These are phyloP conservation scores for Glebionis coronaria DNA, from an alignment of 129 eudicot genomes.

Conservation along the genomic window DNA sequence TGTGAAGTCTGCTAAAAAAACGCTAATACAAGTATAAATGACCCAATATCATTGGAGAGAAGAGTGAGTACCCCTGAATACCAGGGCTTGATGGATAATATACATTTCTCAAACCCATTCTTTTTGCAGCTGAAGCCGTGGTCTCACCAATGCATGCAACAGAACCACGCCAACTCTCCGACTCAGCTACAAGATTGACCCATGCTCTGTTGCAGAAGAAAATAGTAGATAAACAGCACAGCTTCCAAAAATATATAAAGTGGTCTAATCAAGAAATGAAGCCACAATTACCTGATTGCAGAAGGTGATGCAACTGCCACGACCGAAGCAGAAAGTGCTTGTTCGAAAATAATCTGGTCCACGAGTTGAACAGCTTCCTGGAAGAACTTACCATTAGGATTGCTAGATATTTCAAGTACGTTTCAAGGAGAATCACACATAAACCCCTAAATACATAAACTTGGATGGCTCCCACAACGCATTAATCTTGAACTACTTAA, in stretches of 20 bases:
- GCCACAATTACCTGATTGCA: conserved; percentile 59
- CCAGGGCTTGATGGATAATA: conserved; percentile 76
- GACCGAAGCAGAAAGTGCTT: conserved; percentile 74
- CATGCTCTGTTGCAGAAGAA: conserved; percentile 53
- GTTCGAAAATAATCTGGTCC: conserved; percentile 47
- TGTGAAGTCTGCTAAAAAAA: conserved; percentile 6
- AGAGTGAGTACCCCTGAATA: conserved; percentile 65
- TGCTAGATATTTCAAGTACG: conserved; percentile 6
- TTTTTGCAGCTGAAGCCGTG: conserved; percentile 80
- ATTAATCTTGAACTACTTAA: no score
- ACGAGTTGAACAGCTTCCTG: conserved; percentile 71
- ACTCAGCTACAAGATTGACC: conserved; percentile 52
- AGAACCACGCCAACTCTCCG: conserved; percentile 55
- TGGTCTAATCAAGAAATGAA: neutral
- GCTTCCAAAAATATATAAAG: conserved; percentile 6
- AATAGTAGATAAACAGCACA: neutral
- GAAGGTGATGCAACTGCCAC: conserved; percentile 97
- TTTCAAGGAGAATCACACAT: neutral
- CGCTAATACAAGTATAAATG: neutral
- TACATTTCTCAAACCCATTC: conserved; percentile 60
- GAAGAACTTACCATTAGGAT: conserved; percentile 11
- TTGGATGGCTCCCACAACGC: no score
- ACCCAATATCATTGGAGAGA: neutral
- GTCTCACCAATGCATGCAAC: conserved; percentile 96
- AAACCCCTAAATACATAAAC: no score